Conservation (phyloP, 768 basidiomycete genomes). For the Cyathus striatus region DNA sequence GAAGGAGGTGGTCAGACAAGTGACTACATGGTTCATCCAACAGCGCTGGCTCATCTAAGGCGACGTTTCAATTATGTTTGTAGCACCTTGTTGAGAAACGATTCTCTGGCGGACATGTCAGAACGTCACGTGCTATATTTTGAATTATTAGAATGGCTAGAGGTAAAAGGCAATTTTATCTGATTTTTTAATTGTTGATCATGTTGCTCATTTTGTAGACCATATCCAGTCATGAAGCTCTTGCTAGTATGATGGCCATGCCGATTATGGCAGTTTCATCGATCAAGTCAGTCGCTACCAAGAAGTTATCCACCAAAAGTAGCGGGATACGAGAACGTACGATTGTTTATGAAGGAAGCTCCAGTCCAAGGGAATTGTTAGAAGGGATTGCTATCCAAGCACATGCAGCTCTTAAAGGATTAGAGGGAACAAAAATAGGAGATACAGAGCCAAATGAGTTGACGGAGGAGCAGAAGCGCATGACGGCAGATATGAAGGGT, state of each 20-base stretch:
- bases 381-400: slow-evolving; percentile 93
- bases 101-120: slow-evolving; percentile 93
- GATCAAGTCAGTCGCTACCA: slow-evolving; percentile 57
- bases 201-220: slow-evolving; percentile 44
- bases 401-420: slow-evolving; percentile 83
- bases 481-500: slow-evolving; percentile 63
- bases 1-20: slow-evolving; percentile 73
- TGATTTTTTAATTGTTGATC: slow-evolving; percentile 4
- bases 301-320: slow-evolving; percentile 37
- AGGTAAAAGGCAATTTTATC: slow-evolving; percentile 44
- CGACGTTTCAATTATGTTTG: slow-evolving; percentile 87
- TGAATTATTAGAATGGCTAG: slow-evolving; percentile 88
- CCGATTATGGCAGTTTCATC: slow-evolving; percentile 86
- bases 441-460: slow-evolving; percentile 55
- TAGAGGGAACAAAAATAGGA: slow-evolving; percentile 57
- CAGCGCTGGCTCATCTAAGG: slow-evolving; percentile 85
- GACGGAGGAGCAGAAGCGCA: slow-evolving; percentile 87
- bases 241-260: slow-evolving; percentile 97
- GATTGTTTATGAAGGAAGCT: slow-evolving; percentile 85
- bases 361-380: slow-evolving; percentile 86
- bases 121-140: slow-evolving; percentile 82
- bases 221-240: slow-evolving; percentile 87
- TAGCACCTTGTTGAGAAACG: slow-evolving; percentile 82
- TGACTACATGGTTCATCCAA: slow-evolving; percentile 91
- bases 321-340: slow-evolving; percentile 70